phyloP scores from a whole-genome alignment of 352 stramenopile genomes.

The Phytophthora cactorum region DNA sequence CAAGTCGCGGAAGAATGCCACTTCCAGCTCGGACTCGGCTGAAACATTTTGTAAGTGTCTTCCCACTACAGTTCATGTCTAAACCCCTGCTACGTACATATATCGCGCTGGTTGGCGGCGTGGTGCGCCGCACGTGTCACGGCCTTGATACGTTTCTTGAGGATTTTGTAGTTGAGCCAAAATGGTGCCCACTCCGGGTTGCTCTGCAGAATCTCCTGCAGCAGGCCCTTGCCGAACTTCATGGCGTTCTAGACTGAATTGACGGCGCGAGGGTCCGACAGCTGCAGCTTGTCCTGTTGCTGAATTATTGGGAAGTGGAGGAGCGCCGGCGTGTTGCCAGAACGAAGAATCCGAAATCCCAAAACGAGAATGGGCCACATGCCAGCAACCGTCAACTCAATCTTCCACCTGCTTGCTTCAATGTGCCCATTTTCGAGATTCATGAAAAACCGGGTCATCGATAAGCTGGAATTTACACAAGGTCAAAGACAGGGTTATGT shows the following conservation, averaged over 20 bases:
- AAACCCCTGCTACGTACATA: conserved; percentile 40
- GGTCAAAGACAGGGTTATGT: background rate
- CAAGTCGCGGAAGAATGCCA: conserved; percentile 82
- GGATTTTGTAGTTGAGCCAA: conserved; percentile 89
- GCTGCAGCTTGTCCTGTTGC: background rate
- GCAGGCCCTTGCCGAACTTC: conserved; percentile 85
- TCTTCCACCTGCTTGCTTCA: conserved; percentile 22
- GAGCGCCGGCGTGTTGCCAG: background rate
- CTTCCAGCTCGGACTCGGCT: conserved; percentile 75
- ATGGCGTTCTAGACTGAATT: conserved; percentile 37
- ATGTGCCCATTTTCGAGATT: conserved; percentile 28
- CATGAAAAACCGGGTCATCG: background rate
- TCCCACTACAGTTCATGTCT: background rate
- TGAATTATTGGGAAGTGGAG: conserved; percentile 28
- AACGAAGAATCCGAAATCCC: conserved; percentile 14
- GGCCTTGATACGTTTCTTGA: conserved; percentile 88
- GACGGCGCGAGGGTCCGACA: background rate
- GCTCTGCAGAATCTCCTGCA: conserved; percentile 74
- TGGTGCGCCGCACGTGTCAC: conserved; percentile 55
- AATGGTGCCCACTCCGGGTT: conserved; percentile 86
- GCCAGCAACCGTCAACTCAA: conserved; percentile 22
- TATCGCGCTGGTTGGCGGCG: conserved; percentile 46
- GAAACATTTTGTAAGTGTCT: conserved; percentile 5
- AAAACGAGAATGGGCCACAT: conserved; percentile 1
- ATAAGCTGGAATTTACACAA: conserved; percentile 8